Base-by-base conservation (phyloP, 306 rosid genomes). In the Trifolium subterraneum region DNA sequence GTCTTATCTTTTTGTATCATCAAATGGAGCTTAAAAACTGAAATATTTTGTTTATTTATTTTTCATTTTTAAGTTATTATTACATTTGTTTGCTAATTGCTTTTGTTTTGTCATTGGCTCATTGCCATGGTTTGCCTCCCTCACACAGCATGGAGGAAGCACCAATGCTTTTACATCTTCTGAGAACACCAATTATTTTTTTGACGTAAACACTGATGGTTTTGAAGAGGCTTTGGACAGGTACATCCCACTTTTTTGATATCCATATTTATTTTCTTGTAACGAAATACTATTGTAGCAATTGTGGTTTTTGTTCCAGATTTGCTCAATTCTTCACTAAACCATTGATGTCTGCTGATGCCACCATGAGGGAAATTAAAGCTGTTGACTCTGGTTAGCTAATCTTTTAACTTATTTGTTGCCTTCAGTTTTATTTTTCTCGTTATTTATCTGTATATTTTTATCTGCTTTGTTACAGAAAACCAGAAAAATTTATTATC, bases 211-310 rank as follows among this genome's bases (percentile, higher is more conserved):
- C 75, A 71, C 79, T 1, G 96, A 91, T 81, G 87, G 88, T 81
- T 94, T 94, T 87, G 95, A 86, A 68, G 96, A 94, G 89, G 98
- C 97, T 68, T 80, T 94, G 83, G 98, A 94, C 78, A 91, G 98
- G 98, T 91, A 62, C 41, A 63, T 82, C 70, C 38, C 67, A 16
- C 76, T 59, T 76, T 72, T 64, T 7, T 59, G 59, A 22, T 48
- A 81, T 60, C 35, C 11, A 35, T 54, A 59, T 64, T 69, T 35
- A 22, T 74, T 13, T 47, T 74, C 36, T 38, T 70, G 20, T 4
- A 33, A 56, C 33, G 33, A 71, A 33, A 70, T 68, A 29, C 39
- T 16, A 9, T 45, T 18, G 18, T 71, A 27, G 20, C 25, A 55
- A 47, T 61, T 73, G 33, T 77, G 79, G 62, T 75, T 79, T 81